A percentile compares a stretch with the other conserved stretches of the same genome.
Evolutionary conservation across 495 filamentous ascomycete species (phyloP).

Genomic region (Tetracladium setigerum): DNA sequence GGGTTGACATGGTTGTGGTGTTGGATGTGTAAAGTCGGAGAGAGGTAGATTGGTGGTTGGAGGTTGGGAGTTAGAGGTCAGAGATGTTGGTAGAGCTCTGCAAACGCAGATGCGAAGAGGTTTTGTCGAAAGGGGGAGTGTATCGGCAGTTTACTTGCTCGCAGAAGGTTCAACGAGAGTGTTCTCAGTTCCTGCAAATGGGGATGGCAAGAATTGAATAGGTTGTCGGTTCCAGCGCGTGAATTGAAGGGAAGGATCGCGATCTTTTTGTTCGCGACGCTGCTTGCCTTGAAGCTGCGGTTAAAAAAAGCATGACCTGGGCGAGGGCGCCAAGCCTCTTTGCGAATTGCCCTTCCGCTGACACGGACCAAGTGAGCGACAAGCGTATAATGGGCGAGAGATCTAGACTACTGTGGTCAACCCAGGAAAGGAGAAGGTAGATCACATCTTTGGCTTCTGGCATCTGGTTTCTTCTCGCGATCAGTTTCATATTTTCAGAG

Average conservation of each 20-base stretch:
- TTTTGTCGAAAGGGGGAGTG: too few relatives aligned
- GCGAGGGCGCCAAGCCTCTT: constrained; percentile 28
- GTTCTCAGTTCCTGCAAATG: too few relatives aligned
- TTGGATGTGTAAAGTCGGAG: constrained; percentile 36
- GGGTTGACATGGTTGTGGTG: constrained; percentile 51
- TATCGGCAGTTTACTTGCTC: too few relatives aligned
- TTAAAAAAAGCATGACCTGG: not conserved
- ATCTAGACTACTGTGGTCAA: not conserved
- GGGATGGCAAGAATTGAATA: too few relatives aligned
- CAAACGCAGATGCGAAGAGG: too few relatives aligned
- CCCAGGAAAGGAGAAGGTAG: too few relatives aligned
- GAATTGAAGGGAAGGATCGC: not conserved
- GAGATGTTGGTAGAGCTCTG: too few relatives aligned
- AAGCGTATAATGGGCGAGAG: constrained; percentile 4
- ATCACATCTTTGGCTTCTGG: not conserved
- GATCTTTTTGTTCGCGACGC: too few relatives aligned
- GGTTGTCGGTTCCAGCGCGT: constrained; percentile 4
- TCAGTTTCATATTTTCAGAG: not conserved
- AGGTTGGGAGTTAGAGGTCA: too few relatives aligned
- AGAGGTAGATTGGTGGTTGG: constrained; percentile 21
- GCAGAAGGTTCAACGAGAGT: too few relatives aligned
- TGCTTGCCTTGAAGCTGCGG: too few relatives aligned
- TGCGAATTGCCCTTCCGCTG: constrained; percentile 16
- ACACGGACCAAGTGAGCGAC: constrained; percentile 9
- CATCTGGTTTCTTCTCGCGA: too few relatives aligned